Conservation (phyloP, 164 flowering plant species). For the Cinnamomum micranthum region DNA sequence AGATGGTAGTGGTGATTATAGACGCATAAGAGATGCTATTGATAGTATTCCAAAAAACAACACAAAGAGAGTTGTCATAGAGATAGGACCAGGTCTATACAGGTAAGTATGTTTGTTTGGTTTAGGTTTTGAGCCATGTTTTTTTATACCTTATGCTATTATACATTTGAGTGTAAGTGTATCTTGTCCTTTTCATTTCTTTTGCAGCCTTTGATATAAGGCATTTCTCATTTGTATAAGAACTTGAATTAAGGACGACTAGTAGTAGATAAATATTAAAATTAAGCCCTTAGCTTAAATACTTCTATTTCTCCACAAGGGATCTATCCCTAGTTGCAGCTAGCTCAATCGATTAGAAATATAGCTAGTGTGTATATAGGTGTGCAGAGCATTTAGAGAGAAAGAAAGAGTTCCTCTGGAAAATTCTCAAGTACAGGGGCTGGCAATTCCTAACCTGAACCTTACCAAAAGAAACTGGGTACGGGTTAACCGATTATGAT, state of each 20-base stretch:
- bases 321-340: no score
- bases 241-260: not conserved
- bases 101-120: slow-evolving; percentile 24
- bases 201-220: not conserved
- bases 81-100: slow-evolving; percentile 45
- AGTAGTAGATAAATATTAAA: not conserved
- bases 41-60: slow-evolving; percentile 32
- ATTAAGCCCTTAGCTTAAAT: not conserved
- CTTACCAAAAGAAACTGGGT: no score
- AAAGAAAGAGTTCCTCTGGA: no score
- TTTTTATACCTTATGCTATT: not conserved
- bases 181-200: not conserved
- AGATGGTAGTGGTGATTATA: slow-evolving; percentile 39
- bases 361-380: no score
- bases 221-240: not conserved
- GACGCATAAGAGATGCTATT: slow-evolving; percentile 36
- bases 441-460: no score
- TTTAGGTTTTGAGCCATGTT: not conserved
- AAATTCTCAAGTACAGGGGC: no score
- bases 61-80: slow-evolving; percentile 36
- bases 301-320: not conserved
- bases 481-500: no score
- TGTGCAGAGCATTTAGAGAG: no score
- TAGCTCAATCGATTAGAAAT: no score
- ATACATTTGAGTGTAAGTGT: not conserved